These are phyloP conservation scores for Abortiporus biennis DNA, from an alignment of 1,284 basidiomycete genomes.

Conservation along the genomic window DNA sequence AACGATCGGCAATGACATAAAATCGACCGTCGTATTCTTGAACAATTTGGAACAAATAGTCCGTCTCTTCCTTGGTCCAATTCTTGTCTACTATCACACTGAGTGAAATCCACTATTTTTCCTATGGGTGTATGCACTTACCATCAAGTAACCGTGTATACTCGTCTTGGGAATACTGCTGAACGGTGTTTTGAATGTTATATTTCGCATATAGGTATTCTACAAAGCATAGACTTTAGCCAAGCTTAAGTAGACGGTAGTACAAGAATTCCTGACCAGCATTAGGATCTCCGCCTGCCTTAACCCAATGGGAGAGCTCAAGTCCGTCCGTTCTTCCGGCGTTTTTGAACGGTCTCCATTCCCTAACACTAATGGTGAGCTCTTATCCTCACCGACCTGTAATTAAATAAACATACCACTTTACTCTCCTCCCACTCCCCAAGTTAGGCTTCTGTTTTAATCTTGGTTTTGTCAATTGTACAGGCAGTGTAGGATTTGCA, in stretches of 20 bases:
- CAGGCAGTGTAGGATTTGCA: constrained; percentile 71
- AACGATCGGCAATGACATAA: constrained; percentile 88
- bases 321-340: constrained; percentile 52
- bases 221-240: constrained; percentile 20
- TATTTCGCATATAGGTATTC: constrained; percentile 81
- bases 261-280: constrained; percentile 35
- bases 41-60: constrained; percentile 84
- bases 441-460: constrained; percentile 84
- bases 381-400: background rate
- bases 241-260: background rate
- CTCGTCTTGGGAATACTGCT: constrained; percentile 88
- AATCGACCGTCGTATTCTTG: constrained; percentile 87
- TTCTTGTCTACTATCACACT: constrained; percentile 58
- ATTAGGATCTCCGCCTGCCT: constrained; percentile 46
- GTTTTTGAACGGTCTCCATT: constrained; percentile 69
- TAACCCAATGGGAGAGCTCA: constrained; percentile 66
- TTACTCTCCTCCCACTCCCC: constrained; percentile 50
- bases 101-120: constrained; percentile 2
- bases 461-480: constrained; percentile 72
- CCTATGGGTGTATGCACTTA: too few species aligned
- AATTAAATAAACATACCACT: constrained; percentile 42
- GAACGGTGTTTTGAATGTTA: constrained; percentile 64
- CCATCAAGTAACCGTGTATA: constrained; percentile 80
- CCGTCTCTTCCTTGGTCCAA: constrained; percentile 95
- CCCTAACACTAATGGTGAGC: constrained; percentile 41